Conservation (phyloP, 164 flowering plant genomes). For the Warburgia ugandensis region DNA sequence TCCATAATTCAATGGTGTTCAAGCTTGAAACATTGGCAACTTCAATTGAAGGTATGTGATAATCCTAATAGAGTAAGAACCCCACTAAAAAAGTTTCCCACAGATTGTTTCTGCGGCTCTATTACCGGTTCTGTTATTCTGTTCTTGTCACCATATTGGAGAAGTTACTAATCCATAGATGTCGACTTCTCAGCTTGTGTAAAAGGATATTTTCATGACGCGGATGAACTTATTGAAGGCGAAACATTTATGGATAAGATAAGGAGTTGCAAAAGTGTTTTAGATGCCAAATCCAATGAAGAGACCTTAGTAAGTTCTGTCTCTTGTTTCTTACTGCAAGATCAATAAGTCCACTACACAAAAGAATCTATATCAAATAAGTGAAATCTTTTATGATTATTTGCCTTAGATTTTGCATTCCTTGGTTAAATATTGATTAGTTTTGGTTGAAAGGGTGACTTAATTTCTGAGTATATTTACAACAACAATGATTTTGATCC, state of each 20-base stretch:
- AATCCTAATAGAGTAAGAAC: not conserved
- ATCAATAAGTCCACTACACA: too few relatives aligned
- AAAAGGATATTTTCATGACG: constrained; percentile 52
- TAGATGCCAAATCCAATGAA: constrained; percentile 81
- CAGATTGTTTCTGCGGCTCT: too few relatives aligned
- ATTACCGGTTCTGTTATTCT: too few relatives aligned
- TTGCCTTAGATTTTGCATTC: not conserved
- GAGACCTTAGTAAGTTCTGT: constrained; percentile 51
- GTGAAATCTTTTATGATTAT: not conserved
- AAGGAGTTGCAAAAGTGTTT: constrained; percentile 65
- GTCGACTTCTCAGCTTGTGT: constrained; percentile 60
- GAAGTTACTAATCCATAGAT: not conserved
- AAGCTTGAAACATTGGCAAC: constrained; percentile 78
- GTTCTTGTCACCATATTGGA: too few relatives aligned
- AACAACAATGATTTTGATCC: constrained; percentile 1
- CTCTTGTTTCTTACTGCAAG: too few relatives aligned
- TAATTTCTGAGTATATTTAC: not conserved
- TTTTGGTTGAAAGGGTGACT: not conserved
- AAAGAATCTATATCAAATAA: too few relatives aligned
- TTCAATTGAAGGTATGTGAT: constrained; percentile 57
- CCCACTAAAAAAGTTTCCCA: too few relatives aligned
- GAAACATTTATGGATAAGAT: constrained; percentile 48
- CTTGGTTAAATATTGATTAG: not conserved
- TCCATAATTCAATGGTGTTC: constrained; percentile 54
- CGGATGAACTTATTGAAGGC: constrained; percentile 21